A percentile compares a stretch with the other conserved stretches of the same genome.
phyloP scores from a whole-genome alignment of 495 filamentous ascomycete species.

The Diplogelasinospora grovesii region DNA sequence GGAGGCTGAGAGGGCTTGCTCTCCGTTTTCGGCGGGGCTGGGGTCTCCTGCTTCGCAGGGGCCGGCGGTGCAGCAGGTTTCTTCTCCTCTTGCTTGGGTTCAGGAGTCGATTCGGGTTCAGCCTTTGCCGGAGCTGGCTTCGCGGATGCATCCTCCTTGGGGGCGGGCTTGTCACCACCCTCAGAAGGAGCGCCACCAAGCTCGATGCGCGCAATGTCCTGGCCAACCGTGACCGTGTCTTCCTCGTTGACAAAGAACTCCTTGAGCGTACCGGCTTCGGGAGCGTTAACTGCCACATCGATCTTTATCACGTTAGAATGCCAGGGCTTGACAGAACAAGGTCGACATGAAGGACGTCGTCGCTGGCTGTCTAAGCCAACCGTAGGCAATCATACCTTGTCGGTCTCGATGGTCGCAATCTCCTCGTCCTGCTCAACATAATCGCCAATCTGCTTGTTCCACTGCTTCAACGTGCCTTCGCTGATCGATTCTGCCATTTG shows the following conservation, averaged over 20 bases:
- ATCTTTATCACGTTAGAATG: constrained; percentile 49
- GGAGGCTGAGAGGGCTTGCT: constrained; percentile 38
- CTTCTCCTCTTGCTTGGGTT: constrained; percentile 34
- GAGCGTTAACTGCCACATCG: constrained; percentile 91
- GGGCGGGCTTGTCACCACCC: constrained; percentile 43
- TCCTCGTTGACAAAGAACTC: constrained; percentile 91
- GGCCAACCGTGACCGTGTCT: constrained; percentile 91
- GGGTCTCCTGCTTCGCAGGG: constrained; percentile 16
- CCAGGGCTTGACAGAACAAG: neutral
- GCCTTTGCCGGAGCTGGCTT: constrained; percentile 49
- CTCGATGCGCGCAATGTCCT: constrained; percentile 82
- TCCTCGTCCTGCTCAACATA: constrained; percentile 94
- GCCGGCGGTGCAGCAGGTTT: constrained; percentile 29
- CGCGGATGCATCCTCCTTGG: constrained; percentile 55
- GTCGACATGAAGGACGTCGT: too few species aligned
- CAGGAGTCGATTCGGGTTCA: constrained; percentile 42
- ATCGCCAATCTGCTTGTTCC: constrained; percentile 90
- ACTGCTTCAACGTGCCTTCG: constrained; percentile 95
- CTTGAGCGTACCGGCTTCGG: constrained; percentile 83
- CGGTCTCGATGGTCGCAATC: constrained; percentile 99
- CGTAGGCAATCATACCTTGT: constrained; percentile 65
- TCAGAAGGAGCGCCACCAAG: constrained; percentile 56
- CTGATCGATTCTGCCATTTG: constrained; percentile 99
- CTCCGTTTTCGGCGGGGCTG: constrained; percentile 33
- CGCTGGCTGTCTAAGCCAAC: too few species aligned